These are phyloP conservation scores for Aspergillus phoenicis DNA, from an alignment of 2,329 filamentous ascomycete species.

Conservation along the genomic window DNA sequence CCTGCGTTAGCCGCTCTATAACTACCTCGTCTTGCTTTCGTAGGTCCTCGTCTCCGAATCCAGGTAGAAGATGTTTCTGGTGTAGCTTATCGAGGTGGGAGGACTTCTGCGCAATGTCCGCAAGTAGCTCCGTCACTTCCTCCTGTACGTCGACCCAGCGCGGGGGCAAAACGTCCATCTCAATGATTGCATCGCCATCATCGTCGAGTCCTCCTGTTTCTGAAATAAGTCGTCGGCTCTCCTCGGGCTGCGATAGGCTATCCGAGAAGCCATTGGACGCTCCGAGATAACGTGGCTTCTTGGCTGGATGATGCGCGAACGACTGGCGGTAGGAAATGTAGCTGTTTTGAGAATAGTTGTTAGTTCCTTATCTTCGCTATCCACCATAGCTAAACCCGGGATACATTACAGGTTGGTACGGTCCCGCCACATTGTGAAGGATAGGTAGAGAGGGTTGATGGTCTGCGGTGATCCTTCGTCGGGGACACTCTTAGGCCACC, in stretches of 20 bases:
- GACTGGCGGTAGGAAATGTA: slow-evolving; percentile 99
- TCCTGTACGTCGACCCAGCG: slow-evolving; percentile 96
- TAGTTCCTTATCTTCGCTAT: neutral
- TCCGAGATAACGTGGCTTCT: slow-evolving; percentile 72
- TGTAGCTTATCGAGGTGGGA: slow-evolving; percentile 87
- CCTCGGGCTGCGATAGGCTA: slow-evolving; percentile 62
- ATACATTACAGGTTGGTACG: slow-evolving; percentile 84
- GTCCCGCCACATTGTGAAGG: slow-evolving; percentile 93
- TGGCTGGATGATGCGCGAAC: slow-evolving; percentile 89
- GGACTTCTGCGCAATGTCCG: slow-evolving; percentile 78
- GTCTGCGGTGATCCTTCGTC: slow-evolving; percentile 24
- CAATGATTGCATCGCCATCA: slow-evolving; percentile 92
- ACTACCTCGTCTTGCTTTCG: slow-evolving; percentile 84
- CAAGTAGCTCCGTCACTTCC: slow-evolving; percentile 82
- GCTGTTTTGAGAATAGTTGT: slow-evolving; percentile 52
- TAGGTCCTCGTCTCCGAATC: slow-evolving; percentile 92
- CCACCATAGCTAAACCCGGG: neutral
- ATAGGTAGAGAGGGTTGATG: slow-evolving; percentile 27
- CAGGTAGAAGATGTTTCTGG: slow-evolving; percentile 93
- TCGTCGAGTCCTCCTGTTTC: slow-evolving; percentile 69
- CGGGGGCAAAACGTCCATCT: slow-evolving; percentile 95
- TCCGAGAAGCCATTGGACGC: slow-evolving; percentile 64
- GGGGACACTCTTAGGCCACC: slow-evolving; percentile 17
- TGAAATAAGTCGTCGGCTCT: slow-evolving; percentile 82
- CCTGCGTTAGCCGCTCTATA: slow-evolving; percentile 87